Evolutionary conservation across 176 grass and related monocot genomes (phyloP), one percentile per base, ranked within the genome.

Genomic region (Calamus simplicifolius): DNA sequence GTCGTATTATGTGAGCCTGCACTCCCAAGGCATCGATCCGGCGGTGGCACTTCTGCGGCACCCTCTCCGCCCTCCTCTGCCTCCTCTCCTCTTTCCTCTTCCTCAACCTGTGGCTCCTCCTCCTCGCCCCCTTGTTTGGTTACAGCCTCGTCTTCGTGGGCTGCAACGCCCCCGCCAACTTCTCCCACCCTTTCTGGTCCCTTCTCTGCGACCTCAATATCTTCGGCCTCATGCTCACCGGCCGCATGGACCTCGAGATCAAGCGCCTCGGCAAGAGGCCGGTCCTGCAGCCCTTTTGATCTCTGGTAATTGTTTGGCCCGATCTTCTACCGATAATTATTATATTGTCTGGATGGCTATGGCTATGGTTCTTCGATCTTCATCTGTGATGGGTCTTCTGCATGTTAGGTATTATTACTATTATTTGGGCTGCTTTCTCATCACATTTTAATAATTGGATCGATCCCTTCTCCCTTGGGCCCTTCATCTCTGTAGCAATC

Each of bases 121-220:
- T 72, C 59, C 72, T 57, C 23, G 57, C 69, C 52, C 81, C 81
- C 59, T 21, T 76, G 27, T 51, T 89, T 18, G 78, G 85, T 2
- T 89, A 89, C 62, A 81, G 72, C 72, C 78, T 89, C 81, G 81
- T 85, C 67, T 89, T 95, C 69, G 85, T 89, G 56, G 81, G 89
- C 72, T 68, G 73, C 68, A 95, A 95, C 79, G 30, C 72, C 27
- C 85, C 85, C 0, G 81, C 85, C 56, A 85, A 77, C 16, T 95
- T 89, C 65, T 81, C 75, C 65, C 85, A 95, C 62, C 81, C 85
- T 19, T 16, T 89, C 69, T 89, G 85, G 89, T 89, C 89, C 58
- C 38, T 95, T 1, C 49, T 89, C 59, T 95, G 89, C 77, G 85
- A 95, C 76, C 48, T 62, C 75, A 83, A 80, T 78, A 85, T 85